phyloP scores from a whole-genome alignment of 768 basidiomycete genomes.

The Suillus plorans region DNA sequence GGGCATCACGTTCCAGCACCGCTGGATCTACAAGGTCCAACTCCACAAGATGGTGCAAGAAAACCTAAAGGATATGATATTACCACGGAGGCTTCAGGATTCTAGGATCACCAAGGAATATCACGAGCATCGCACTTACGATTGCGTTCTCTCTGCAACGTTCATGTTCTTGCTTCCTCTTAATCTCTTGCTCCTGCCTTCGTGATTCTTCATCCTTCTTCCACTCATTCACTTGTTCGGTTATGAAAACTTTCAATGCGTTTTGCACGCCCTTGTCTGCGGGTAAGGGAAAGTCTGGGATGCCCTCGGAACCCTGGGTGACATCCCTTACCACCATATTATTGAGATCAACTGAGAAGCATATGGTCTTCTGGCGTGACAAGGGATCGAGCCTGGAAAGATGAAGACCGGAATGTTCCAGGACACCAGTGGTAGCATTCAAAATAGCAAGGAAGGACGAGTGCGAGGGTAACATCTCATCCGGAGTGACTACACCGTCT shows the following conservation, averaged over 20 bases:
- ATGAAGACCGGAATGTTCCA: not conserved
- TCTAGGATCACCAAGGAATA: not conserved
- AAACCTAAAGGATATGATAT: not conserved
- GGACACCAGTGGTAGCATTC: not conserved
- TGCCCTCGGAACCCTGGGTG: not conserved
- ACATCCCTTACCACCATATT: constrained; percentile 1
- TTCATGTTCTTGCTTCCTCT: constrained; percentile 3
- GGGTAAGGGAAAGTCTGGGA: not conserved
- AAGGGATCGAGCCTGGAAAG: constrained; percentile 2
- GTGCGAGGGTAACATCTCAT: constrained; percentile 3
- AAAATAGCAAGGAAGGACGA: constrained; percentile 4
- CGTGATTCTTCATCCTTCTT: not conserved
- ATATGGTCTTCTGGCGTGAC: constrained; percentile 2
- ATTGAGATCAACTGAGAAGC: not conserved
- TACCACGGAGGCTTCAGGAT: not conserved
- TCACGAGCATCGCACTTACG: not conserved
- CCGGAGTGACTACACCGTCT: not conserved
- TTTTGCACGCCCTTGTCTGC: not conserved
- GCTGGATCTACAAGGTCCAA: constrained; percentile 1
- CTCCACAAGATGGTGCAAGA: not conserved
- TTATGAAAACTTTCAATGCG: not conserved
- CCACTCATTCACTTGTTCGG: not conserved
- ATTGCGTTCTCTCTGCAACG: not conserved
- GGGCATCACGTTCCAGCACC: not conserved
- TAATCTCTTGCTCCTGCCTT: not conserved